phyloP scores from a whole-genome alignment of 108 stramenopile species.

The Nannochloropsis salina region DNA sequence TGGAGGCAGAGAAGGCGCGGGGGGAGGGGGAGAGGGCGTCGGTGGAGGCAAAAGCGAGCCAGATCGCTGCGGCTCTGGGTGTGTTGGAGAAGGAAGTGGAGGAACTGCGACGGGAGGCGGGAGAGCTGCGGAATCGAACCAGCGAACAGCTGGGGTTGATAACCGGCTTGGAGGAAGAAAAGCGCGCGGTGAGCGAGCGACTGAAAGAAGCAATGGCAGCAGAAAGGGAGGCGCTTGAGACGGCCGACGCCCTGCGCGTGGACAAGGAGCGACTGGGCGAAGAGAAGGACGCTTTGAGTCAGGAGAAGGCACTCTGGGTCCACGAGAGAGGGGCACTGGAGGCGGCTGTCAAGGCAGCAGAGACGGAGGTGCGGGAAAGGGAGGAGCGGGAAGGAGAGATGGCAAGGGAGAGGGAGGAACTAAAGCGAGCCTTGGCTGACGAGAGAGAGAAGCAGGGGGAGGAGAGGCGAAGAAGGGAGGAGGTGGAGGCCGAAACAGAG shows the following conservation, averaged over 20 bases:
- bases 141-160: background rate
- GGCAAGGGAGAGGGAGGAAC: background rate
- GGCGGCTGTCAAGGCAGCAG: background rate
- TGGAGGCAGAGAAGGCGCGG: background rate
- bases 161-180: background rate
- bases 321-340: background rate
- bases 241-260: background rate
- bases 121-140: background rate
- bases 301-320: too few relatives aligned
- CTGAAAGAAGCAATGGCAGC: background rate
- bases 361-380: background rate
- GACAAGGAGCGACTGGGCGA: background rate
- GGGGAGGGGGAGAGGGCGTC: conserved; percentile 9
- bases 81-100: background rate
- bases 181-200: background rate
- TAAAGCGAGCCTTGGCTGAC: background rate
- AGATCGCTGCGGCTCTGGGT: background rate
- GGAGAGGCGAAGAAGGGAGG: background rate
- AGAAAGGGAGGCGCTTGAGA: background rate
- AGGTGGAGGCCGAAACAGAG: background rate
- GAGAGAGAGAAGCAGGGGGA: background rate
- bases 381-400: background rate
- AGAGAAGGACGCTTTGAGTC: too few relatives aligned
- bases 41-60: background rate
- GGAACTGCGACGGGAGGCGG: background rate